Evolutionary conservation across 2,329 filamentous ascomycete species (phyloP), one percentile per base, ranked within the genome.

Genomic region (Trichoderma koningiopsis): DNA sequence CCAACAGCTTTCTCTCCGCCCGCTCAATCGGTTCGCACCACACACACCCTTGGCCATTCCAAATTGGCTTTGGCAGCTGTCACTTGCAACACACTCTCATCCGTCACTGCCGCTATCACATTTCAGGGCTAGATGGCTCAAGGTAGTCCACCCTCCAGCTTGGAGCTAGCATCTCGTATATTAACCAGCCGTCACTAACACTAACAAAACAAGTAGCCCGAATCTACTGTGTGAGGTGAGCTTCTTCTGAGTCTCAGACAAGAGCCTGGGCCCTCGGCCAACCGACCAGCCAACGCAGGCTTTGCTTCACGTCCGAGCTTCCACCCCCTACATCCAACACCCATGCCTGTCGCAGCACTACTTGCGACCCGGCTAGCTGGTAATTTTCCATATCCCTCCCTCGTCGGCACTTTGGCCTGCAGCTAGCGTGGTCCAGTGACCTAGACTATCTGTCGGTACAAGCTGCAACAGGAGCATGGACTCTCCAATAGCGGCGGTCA

Each of bases 351-450:
- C n/a, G 35, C 62, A 65, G 52, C 22, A 56, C 62, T 29, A 56
- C 62, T n/a, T 47, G 11, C 40, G 55, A 67, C 55, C 64, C 65
- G 47, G 37, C 56, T 60, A 68, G 65, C 31, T 47, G 65, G 65
- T 59, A 68, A 68, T 68, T 33, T 60, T 68, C 65, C 57, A 68
- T 68, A 29, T 52, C 43, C 47, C 35, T 61, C 58, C 40, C 59
- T 59, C 43, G 8, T 31, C 55, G 43, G 43, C 47, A 56, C 56
- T 37, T 37, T 59, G 56, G 53, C 40, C 57, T 61, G 57, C 68
- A 56, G 53, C 68, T 69, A 69, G 68, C 31, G 68, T 37, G 61
- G 61, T 69, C 68, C 68, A 64, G 68, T 69, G 68, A 69, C 60
- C 61, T 33, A 55, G 53, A 52, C 61, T 49, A 55, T 24, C 53